A percentile compares a stretch with the other conserved stretches of the same genome.
Conservation (phyloP, 352 stramenopile genomes). For the Phytophthora tubulina region DNA sequence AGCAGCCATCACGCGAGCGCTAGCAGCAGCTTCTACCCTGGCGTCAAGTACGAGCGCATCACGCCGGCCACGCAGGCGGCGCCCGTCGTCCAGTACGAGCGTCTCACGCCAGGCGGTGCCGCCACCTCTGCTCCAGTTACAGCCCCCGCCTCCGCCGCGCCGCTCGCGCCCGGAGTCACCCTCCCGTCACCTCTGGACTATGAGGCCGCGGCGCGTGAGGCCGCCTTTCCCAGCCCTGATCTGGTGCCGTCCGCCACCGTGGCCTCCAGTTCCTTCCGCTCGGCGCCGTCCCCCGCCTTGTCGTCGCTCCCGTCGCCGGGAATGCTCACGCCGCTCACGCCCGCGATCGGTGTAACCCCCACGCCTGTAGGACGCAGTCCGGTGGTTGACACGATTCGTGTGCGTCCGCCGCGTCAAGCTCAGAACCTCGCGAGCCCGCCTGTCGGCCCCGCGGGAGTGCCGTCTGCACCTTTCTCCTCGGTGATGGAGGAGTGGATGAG, state of each 20-base stretch:
- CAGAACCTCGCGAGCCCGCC: conserved; percentile 28
- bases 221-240: conserved; percentile 49
- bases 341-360: conserved; percentile 15
- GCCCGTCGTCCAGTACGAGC: conserved; percentile 60
- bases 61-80: conserved; percentile 36
- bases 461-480: conserved; percentile 66
- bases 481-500: conserved; percentile 89
- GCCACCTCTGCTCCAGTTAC: not conserved
- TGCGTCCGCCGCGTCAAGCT: conserved; percentile 30
- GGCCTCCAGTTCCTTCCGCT: conserved; percentile 46
- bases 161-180: not conserved
- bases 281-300: conserved; percentile 44
- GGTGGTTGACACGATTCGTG: conserved; percentile 41
- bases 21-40: conserved; percentile 44
- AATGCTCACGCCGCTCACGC: conserved; percentile 62
- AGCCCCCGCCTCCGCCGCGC: not conserved
- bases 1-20: conserved; percentile 20
- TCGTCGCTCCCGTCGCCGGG: conserved; percentile 59
- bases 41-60: conserved; percentile 62
- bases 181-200: conserved; percentile 54
- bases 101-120: conserved; percentile 50
- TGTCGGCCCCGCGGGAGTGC: conserved; percentile 23
- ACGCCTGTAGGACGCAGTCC: conserved; percentile 49
- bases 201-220: conserved; percentile 45
- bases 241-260: conserved; percentile 37